Base-by-base conservation (phyloP, 441 rosid genomes). In the Biscutella laevigata region DNA sequence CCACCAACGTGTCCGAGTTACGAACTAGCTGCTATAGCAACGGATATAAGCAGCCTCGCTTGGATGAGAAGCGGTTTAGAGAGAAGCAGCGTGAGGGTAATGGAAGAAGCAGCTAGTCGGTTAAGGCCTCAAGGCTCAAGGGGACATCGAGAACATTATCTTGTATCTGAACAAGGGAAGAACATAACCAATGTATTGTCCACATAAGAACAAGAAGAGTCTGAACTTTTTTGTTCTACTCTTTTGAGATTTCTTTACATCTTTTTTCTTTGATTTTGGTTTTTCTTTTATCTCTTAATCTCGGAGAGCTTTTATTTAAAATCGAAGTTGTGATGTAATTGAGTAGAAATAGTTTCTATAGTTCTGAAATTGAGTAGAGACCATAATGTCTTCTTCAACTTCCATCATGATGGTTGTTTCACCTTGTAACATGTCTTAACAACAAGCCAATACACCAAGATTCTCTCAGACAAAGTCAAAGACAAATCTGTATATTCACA, bases 41-140 rank as follows among this genome's bases (percentile, higher is more conserved):
- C 91, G n/a, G 88, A 84, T 33, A 84, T 84, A 59, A 83, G 95
- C 54, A 86, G 81, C 60, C 69, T 77, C 17, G 97, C 95, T 44
- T 89, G 91, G 95, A 69, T 86, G 45, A 80, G 80, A 66, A 86
- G 95, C 45, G 95, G 95, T 33, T 66, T 89, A 71, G 85, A 81
- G 61, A 81, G 72, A 51, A 75, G 75, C 29, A 75, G 66, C 59
- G 62, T 75, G 20, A 57, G 61, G 64, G 67, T 48, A 15, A 72
- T 68, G 80, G 81, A 70, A 35, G 79, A 74, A 53, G 64, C 71
- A 12, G 70, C 68, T 52, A 73, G 55, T 42, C 63, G 78, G 51
- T 56, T 74, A 35, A 45, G 55, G 39, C 69, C 73, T 48, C 67
- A 68, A 64, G 74, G 59, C 35, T 71, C 82, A 52, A 66, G 64